A percentile compares a stretch with the other conserved stretches of the same genome.
These are phyloP conservation scores for Penicillium griseofulvum DNA, from an alignment of 2,329 filamentous ascomycete genomes.

Conservation along the genomic window DNA sequence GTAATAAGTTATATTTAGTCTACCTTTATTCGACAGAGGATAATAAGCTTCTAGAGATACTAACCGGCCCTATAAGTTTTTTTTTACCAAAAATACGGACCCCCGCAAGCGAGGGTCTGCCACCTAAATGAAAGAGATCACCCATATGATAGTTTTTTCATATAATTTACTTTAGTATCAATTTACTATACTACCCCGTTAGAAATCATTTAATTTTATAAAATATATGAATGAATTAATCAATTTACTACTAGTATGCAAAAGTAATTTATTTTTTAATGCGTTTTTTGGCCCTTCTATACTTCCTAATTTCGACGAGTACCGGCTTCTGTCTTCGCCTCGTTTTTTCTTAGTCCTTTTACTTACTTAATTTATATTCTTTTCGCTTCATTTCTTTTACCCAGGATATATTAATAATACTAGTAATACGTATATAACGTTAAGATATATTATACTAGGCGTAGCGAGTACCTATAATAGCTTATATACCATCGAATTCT, in stretches of 20 bases:
- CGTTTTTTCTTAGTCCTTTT: neutral
- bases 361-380: neutral
- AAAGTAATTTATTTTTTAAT: neutral
- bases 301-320: neutral
- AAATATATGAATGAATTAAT: too few species aligned
- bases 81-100: too few species aligned
- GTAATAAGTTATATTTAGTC: too few species aligned
- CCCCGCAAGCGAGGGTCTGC: too few species aligned
- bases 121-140: too few species aligned
- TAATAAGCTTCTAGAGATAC: too few species aligned
- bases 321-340: neutral
- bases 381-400: neutral
- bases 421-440: neutral
- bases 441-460: neutral
- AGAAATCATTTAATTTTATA: too few species aligned
- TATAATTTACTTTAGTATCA: too few species aligned
- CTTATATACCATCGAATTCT: neutral
- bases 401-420: neutral
- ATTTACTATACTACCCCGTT: neutral
- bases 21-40: too few species aligned
- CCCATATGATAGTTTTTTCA: too few species aligned
- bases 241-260: neutral
- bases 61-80: too few species aligned
- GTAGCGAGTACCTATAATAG: neutral
- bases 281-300: neutral